phyloP scores from a whole-genome alignment of 164 flowering plant species.

The Aristolochia contorta region DNA sequence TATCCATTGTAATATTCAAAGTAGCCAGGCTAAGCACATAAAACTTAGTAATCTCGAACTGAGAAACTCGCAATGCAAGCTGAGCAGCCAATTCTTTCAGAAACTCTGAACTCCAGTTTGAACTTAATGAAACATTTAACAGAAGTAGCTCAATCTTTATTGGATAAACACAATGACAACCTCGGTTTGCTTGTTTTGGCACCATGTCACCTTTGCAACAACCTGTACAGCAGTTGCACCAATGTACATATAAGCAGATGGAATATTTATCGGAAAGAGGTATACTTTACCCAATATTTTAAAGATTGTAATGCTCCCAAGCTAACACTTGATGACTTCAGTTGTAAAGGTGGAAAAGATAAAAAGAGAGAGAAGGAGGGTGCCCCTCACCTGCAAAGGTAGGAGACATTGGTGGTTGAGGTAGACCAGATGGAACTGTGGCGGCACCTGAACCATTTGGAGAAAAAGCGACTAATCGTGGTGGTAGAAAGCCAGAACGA shows the following conservation, averaged over 20 bases:
- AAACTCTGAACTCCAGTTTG: slow-evolving; percentile 60
- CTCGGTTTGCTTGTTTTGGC: slow-evolving; percentile 47
- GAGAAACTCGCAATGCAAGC: slow-evolving; percentile 56
- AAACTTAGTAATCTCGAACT: slow-evolving; percentile 75
- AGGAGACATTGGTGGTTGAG: slow-evolving; percentile 77
- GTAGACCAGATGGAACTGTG: slow-evolving; percentile 25
- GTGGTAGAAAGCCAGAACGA: slow-evolving; percentile 20
- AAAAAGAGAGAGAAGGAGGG: not conserved
- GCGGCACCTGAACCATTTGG: slow-evolving; percentile 11
- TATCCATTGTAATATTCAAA: slow-evolving; percentile 84
- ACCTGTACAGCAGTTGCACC: slow-evolving; percentile 29
- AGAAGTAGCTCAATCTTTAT: slow-evolving; percentile 79
- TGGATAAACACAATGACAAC: slow-evolving; percentile 92
- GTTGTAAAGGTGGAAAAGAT: not conserved
- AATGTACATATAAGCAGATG: not conserved
- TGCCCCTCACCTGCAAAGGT: slow-evolving; percentile 38
- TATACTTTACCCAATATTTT: too few species aligned
- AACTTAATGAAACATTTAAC: slow-evolving; percentile 59
- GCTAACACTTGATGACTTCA: not conserved
- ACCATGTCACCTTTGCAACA: slow-evolving; percentile 78
- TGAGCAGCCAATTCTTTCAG: slow-evolving; percentile 62
- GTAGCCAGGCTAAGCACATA: slow-evolving; percentile 51
- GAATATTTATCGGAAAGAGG: too few species aligned
- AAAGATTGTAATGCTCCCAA: too few species aligned
- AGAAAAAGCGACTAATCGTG: slow-evolving; percentile 17